phyloP scores from a whole-genome alignment of 495 filamentous ascomycete species.

The Baudoinia panamericana region DNA sequence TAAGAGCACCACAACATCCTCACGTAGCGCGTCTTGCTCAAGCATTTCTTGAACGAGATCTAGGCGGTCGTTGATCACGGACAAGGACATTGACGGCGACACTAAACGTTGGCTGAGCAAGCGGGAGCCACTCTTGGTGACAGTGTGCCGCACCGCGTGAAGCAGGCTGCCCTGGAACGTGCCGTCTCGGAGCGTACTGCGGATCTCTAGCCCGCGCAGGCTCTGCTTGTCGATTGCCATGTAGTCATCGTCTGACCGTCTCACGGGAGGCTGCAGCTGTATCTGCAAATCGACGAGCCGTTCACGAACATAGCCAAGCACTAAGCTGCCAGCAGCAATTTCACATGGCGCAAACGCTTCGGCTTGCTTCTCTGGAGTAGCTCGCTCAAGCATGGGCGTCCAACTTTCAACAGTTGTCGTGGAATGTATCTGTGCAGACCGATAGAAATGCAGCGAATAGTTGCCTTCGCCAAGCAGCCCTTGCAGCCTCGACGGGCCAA shows the following conservation, averaged over 20 bases:
- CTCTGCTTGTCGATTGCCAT: conserved; percentile 89
- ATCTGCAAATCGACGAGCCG: conserved; percentile 66
- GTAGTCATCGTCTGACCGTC: conserved; percentile 54
- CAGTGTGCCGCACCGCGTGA: conserved; percentile 74
- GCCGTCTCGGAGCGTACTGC: conserved; percentile 67
- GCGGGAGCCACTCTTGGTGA: conserved; percentile 78
- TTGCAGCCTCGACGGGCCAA: conserved; percentile 2
- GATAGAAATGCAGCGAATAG: conserved; percentile 42
- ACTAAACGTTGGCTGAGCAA: conserved; percentile 71
- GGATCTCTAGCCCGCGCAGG: conserved; percentile 78
- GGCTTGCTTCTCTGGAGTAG: conserved; percentile 32
- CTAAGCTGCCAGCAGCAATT: conserved; percentile 52
- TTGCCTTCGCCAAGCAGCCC: conserved; percentile 22
- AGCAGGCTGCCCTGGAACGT: conserved; percentile 67
- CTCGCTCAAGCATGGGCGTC: conserved; percentile 61
- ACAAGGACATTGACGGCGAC: conserved; percentile 71
- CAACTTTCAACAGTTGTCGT: conserved; percentile 46
- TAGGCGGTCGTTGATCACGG: conserved; percentile 64
- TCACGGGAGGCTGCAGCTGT: conserved; percentile 71
- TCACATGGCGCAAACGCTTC: conserved; percentile 40
- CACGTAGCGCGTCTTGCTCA: conserved; percentile 46
- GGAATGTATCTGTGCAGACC: too few relatives aligned
- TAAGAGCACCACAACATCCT: conserved; percentile 53
- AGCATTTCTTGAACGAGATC: conserved; percentile 70
- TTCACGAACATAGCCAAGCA: conserved; percentile 71